Evolutionary conservation across 768 basidiomycete genomes (phyloP), one percentile per base, ranked within the genome.

Genomic region (Lactarius trivialis): DNA sequence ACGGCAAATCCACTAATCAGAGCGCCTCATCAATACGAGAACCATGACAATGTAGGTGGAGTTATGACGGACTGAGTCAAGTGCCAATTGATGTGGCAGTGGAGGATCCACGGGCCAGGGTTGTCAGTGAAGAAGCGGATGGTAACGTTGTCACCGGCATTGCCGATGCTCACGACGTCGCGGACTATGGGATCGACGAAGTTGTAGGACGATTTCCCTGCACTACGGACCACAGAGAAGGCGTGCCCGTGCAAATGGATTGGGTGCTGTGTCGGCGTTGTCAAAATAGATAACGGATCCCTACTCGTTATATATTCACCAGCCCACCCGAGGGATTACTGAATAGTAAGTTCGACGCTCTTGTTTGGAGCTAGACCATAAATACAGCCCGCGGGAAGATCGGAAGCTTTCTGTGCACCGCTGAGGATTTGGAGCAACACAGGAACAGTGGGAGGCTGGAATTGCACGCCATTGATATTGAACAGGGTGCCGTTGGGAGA

Each of bases 381-480:
- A 7, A 85, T 73, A 15, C 74, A 75, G 3, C 81, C 83, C 0
- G 59, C 21, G 0, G 83, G 85, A 32, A 85, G 71, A 19, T 86
- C 75, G 21, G 74, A 68, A 0, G 84, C 76, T 19, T 75, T 73
- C 36, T 71, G 72, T 6, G 79, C 78, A 0, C 85, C 85, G 55
- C 80, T 83, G 37, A 86, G 68, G 41, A 85, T 81, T 65, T 86
- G 85, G 17, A 85, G 76, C 12, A 86, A 76, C 14, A 84, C 78
- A 0, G 85, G 84, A 0, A 78, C 71, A 0, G 75, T 73, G 0
- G 83, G 83, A 1, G 75, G 68, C 2, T 66, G 53, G 67, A 73
- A 83, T 33, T 70, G 67, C 51, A 66, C 64, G 19, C 68, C 70
- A 58, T 80, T 80, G 50, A 79, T 65, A 56, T 78, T 80, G 50